Base-by-base conservation (phyloP, 805 yeast genomes). In the Lipomyces sp. region DNA sequence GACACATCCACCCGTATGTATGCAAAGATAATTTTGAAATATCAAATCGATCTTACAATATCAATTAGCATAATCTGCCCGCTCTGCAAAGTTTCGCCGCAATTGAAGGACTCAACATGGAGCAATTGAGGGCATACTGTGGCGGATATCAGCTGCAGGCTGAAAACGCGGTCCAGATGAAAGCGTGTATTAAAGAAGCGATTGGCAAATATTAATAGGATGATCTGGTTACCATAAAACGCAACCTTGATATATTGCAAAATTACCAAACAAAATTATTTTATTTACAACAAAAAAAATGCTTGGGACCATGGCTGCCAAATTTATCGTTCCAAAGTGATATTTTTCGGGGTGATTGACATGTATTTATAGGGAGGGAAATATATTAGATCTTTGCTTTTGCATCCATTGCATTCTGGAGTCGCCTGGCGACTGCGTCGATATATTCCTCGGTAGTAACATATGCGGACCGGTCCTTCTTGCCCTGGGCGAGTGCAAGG, bases 391-490 rank as follows among this genome's bases (percentile, higher is more conserved):
- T 51, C 64, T 64, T 51, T 11, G 66, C 57, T 59, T 57, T 59
- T 37, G 48, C 65, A 5, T 55, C 64, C 48, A 53, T 59, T 3
- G 71, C 34, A 63, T 57, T 63, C 62, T 62, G 63, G 34, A 68
- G 71, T 53, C 71, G 70, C 48, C 59, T 54, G 32, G 71, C 71
- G 69, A 93, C 98, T 50, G 89, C 89, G 70, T 87, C 90, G 73
- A 93, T 86, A 79, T 92, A 93, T 79, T 92, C 97, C 77, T 90
- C 95, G 62, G 98, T 94, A 61, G 96, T 89, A 53, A 92, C 98
- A 73, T 91, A 93, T 48, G 89, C 75, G 24, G 86, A 80, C 78
- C 97, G 88, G 73, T 87, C 90, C 63, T 96, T 90, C 81, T 87
- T 89, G 69, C 97, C 97, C 73, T 87, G 84, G 61, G 96, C 91